phyloP scores from a whole-genome alignment of 2,329 filamentous ascomycete species.

The Beauveria asiatica region DNA sequence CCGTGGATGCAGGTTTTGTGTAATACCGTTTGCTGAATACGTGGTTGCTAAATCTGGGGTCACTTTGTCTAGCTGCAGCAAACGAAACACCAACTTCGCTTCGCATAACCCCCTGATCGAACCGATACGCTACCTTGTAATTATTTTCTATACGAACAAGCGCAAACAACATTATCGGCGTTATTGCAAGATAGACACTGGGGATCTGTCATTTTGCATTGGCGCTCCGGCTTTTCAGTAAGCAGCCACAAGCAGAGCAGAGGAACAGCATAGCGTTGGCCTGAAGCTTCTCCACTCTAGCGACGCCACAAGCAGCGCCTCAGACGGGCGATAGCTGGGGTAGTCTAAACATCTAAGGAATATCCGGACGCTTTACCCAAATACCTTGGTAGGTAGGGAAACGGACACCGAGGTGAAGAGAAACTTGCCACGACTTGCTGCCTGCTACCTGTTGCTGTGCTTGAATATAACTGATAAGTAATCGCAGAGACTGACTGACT shows the following conservation, averaged over 20 bases:
- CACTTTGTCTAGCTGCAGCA: slow-evolving; percentile 8
- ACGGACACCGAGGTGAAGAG: background rate
- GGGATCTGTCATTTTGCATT: background rate
- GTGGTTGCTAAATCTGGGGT: background rate
- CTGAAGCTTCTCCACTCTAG: background rate
- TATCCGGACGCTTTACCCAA: too few relatives aligned
- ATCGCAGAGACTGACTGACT: background rate
- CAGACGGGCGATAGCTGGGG: background rate
- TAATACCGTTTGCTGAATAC: background rate
- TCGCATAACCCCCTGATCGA: background rate
- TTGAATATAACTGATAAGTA: background rate
- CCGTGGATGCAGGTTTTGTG: background rate
- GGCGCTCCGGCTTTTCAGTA: background rate
- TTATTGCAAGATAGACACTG: slow-evolving; percentile 2
- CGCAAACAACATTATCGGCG: background rate
- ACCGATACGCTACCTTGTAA: background rate
- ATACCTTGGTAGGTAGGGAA: too few relatives aligned
- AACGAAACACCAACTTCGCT: slow-evolving; percentile 5
- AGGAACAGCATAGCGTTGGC: background rate
- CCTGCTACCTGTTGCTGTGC: background rate
- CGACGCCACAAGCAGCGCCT: slow-evolving; percentile 2
- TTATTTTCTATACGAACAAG: background rate
- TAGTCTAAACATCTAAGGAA: background rate
- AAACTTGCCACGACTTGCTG: background rate
- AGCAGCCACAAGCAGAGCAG: background rate